phyloP scores from a whole-genome alignment of 768 basidiomycete species.

The Collybia sordida region DNA sequence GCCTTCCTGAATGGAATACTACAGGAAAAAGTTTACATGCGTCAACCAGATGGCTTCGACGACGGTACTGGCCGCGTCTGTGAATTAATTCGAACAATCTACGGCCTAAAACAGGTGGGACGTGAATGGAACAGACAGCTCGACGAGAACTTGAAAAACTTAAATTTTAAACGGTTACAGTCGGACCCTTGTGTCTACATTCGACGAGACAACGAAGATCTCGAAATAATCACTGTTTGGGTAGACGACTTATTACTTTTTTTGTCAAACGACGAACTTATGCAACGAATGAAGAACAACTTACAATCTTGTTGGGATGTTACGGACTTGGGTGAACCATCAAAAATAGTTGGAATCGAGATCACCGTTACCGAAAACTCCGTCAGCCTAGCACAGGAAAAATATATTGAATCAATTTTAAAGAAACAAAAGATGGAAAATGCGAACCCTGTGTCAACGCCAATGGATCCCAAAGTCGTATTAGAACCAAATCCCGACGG shows the following conservation, averaged over 20 bases:
- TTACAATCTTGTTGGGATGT: not conserved
- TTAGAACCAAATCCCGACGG: not conserved
- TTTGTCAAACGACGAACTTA: not conserved
- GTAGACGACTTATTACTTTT: not conserved
- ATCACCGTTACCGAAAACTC: not conserved
- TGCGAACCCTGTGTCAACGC: not conserved
- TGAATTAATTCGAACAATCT: not conserved
- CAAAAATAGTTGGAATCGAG: not conserved
- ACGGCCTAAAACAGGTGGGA: slow-evolving; percentile 10
- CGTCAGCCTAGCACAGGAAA: not conserved
- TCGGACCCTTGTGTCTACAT: slow-evolving; percentile 2
- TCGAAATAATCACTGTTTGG: not conserved
- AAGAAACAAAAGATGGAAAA: not conserved
- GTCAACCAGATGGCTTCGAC: slow-evolving; percentile 20
- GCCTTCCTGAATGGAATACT: slow-evolving; percentile 7
- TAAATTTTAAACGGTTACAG: not conserved
- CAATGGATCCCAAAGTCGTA: not conserved
- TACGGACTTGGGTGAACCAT: not conserved
- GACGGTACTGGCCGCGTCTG: slow-evolving; percentile 7
- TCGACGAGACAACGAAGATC: not conserved
- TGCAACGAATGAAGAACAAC: not conserved
- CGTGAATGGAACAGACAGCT: no score
- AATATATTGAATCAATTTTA: not conserved
- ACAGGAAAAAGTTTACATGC: slow-evolving; percentile 33
- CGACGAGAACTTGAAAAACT: not conserved